Base-by-base conservation (phyloP, 306 rosid genomes). In the Trifolium pratense region DNA sequence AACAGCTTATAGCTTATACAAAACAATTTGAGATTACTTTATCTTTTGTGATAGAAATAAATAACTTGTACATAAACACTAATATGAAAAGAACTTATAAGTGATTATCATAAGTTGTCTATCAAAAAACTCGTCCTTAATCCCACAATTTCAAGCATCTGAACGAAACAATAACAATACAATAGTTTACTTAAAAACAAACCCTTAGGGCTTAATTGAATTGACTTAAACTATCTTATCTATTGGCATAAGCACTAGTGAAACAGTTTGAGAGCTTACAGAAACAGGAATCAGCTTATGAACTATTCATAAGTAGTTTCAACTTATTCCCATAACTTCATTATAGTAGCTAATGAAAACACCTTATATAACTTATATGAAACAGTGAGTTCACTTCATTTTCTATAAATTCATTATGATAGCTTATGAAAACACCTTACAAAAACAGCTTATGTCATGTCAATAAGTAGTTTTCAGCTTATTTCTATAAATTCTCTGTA, bases 101-200 rank as follows among this genome's bases (percentile, higher is more conserved):
- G 1, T 15, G 55, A 20, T 55, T 55, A 55, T 4, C 4, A n/a
- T 55, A 21, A 21, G 31, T 5, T 10, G 61, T 13, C 12, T 14
- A 12, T 40, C 21, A 3, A 56, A 56, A 56, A 23, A 11, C 46
- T 11, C 7, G 16, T 23, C 2, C 6, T 58, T 58, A 40, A 56
- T 11, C 74, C 17, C 69, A 55, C 20, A 45, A 48, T 20, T 60
- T 60, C 25, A 72, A 72, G 8, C 17, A n/a, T 36, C 68, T 46
- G 23, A 61, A 80, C 20, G 12, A 65, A 37, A 73, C 55, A 56
- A 78, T 1, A 37, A 57, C 9, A 53, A 58, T 2, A 46, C 65
- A 23, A 45, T 3, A 10, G 20, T n/a, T 29, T 0, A 39, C 23
- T 11, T 14, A 42, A 36, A 68, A 68, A 25, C 46, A 64, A 9